phyloP scores from a whole-genome alignment of 805 yeast genomes.

The Pichia nakasei region DNA sequence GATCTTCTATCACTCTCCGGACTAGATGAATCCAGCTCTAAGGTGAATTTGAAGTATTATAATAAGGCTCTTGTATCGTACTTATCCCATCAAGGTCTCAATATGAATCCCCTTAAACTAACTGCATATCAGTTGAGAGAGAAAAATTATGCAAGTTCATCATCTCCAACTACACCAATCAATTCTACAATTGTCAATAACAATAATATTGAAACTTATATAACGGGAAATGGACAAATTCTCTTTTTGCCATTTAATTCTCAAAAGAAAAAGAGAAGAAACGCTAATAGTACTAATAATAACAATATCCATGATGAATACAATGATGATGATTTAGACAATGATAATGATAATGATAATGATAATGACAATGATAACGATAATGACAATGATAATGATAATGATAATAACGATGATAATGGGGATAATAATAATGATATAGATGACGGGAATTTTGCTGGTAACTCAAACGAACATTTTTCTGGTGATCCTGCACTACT shows the following conservation, averaged over 20 bases:
- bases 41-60: conserved; percentile 17
- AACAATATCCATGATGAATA: conserved; percentile 12
- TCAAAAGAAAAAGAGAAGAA: conserved; percentile 17
- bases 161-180: conserved; percentile 1
- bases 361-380: conserved; percentile 16
- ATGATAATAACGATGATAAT: conserved; percentile 17
- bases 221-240: conserved; percentile 28
- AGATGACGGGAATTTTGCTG: background rate
- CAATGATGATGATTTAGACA: conserved; percentile 13
- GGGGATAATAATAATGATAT: conserved; percentile 7
- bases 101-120: conserved; percentile 20
- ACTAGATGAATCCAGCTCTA: conserved; percentile 12
- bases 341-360: conserved; percentile 20
- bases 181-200: conserved; percentile 5
- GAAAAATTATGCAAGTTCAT: background rate
- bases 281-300: background rate
- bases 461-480: background rate
- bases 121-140: conserved; percentile 6
- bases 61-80: conserved; percentile 20
- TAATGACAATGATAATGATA: conserved; percentile 8
- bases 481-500: background rate
- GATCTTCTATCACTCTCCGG: conserved; percentile 19
- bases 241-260: conserved; percentile 28
- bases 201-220: conserved; percentile 16
- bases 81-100: conserved; percentile 23